Evolutionary conservation across 2,329 filamentous ascomycete genomes (phyloP), one percentile per base, ranked within the genome.

Genomic region (Aspergillus caelatus): DNA sequence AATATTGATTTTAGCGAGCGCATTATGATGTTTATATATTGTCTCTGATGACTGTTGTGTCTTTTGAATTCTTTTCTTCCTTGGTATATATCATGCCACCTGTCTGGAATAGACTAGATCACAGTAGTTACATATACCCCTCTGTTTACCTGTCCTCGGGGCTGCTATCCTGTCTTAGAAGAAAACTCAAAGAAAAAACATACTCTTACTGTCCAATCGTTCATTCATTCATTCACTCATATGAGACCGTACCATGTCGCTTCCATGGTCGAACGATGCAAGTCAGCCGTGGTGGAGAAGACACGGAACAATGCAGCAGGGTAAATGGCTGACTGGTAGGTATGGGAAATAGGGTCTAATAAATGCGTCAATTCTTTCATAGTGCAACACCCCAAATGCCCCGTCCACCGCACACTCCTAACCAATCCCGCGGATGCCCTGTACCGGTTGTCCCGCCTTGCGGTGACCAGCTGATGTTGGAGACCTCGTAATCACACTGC

Each of bases 401-500:
- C 61, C 78, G 74, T 32, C 80, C 80, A 28, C 79, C 80, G 63
- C 79, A 81, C 23, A 82, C 79, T 7, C 80, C 80, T 39, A 82
- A 70, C 78, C 78, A 80, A 66, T 80, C 77, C 14, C 76, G 75
- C 12, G 75, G 70, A 16, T 75, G 71, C 12, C 75, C 71, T 8
- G 73, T 65, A 56, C 62, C 67, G 46, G 74, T 78, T 36, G 77
- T 73, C n/a, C 76, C 74, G 9, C 74, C 74, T 52, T 77, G 74
- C 14, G 80, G 80, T 10, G 80, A 81, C 80, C 80, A 82, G 64
- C 79, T 82, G 60, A 82, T 74, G 67, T 82, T 82, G 28, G 79
- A 79, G 7, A 82, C 74, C 70, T 82, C 80, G 65, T 79, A 82
- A 52, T 80, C 79, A 64, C 78, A 82, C 60, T 81, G 75, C 80